A percentile compares a stretch with the other conserved stretches of the same genome.
Conservation (phyloP, 176 grass and related monocot species). For the Musa itinerans region DNA sequence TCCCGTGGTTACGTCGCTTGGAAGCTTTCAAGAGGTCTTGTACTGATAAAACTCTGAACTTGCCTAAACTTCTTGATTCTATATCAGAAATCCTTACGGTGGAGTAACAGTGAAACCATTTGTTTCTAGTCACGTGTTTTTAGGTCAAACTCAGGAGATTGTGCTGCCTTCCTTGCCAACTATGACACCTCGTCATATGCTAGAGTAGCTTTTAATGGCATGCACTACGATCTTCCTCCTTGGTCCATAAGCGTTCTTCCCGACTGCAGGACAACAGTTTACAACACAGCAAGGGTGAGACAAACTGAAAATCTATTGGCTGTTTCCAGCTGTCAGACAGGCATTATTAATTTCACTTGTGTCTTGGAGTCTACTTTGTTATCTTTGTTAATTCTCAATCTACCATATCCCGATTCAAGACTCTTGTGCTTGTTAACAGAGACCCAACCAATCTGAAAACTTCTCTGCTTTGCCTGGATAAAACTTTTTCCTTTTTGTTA, state of each 20-base stretch:
- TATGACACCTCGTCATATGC: slow-evolving; percentile 62
- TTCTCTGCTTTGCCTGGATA: background rate
- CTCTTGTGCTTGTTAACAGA: background rate
- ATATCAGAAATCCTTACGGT: slow-evolving; percentile 14
- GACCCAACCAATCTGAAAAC: background rate
- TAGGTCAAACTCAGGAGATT: slow-evolving; percentile 62
- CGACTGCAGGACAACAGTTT: slow-evolving; percentile 86
- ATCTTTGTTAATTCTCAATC: background rate
- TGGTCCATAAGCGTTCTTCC: slow-evolving; percentile 98
- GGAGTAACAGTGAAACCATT: slow-evolving; percentile 19
- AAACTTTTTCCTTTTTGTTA: background rate
- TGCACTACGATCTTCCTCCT: slow-evolving; percentile 82
- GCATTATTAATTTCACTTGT: background rate
- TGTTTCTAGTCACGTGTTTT: slow-evolving; percentile 64
- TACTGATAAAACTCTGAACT: background rate
- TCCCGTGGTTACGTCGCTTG: slow-evolving; percentile 60
- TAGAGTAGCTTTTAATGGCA: slow-evolving; percentile 69
- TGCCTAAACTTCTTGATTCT: slow-evolving; percentile 5
- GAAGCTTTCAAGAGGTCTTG: slow-evolving; percentile 60
- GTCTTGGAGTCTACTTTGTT: background rate
- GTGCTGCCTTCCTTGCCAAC: slow-evolving; percentile 89
- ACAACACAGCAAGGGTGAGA: slow-evolving; percentile 91
- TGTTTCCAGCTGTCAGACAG: background rate
- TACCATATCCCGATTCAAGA: background rate
- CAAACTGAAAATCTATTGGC: background rate